phyloP scores from a whole-genome alignment of 169 alveolate species.

The Ichthyophthirius multifiliis region DNA sequence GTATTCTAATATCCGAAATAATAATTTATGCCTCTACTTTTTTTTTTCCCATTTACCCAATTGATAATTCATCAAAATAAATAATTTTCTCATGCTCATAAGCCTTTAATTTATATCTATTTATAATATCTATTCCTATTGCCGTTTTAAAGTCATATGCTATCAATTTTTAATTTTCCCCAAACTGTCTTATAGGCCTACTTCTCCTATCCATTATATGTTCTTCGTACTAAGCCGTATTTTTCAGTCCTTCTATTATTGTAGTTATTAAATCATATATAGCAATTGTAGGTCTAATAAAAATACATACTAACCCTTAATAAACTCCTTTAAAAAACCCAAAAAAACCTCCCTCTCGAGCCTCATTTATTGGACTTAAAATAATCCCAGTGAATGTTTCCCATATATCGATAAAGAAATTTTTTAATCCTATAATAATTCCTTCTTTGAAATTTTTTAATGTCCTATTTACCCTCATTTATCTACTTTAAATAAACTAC shows the following conservation, averaged over 20 bases:
- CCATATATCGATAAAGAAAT: constrained; percentile 24
- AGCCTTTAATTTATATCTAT: constrained; percentile 24
- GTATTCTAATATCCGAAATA: constrained; percentile 29
- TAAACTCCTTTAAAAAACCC: constrained; percentile 32
- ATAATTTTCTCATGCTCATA: constrained; percentile 27
- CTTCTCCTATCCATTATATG: constrained; percentile 44
- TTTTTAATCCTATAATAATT: constrained; percentile 37
- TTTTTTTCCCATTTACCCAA: background rate
- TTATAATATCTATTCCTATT: constrained; percentile 35
- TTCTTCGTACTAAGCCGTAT: constrained; percentile 39
- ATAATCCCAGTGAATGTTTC: constrained; percentile 24
- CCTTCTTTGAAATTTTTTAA: constrained; percentile 42
- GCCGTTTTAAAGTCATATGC: constrained; percentile 36
- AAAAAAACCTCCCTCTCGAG: constrained; percentile 27
- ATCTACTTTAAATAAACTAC: constrained; percentile 30
- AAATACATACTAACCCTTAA: constrained; percentile 19
- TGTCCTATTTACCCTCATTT: constrained; percentile 33
- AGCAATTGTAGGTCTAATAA: constrained; percentile 34
- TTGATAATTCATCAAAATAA: constrained; percentile 18
- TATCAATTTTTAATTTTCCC: constrained; percentile 6
- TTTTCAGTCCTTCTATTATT: constrained; percentile 22
- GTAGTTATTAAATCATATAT: constrained; percentile 34
- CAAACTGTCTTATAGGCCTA: constrained; percentile 42
- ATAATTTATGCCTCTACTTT: constrained; percentile 20
- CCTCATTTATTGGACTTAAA: constrained; percentile 30